Conservation (phyloP, 176 grass and related monocot species). For the Triticum turgidum region DNA sequence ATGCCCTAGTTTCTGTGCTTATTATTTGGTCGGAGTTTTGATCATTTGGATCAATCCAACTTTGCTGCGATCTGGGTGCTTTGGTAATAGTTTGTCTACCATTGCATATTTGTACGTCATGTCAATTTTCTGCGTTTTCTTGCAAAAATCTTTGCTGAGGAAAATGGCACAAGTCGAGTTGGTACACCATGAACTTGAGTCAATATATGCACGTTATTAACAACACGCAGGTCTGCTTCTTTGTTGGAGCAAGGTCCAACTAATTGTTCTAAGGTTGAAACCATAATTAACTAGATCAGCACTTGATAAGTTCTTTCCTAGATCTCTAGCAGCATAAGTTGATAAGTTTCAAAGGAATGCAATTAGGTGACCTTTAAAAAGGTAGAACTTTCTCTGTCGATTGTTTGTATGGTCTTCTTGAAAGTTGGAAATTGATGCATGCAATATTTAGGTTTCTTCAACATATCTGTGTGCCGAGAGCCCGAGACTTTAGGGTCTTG, state of each 20-base stretch:
- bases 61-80: neutral
- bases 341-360: neutral
- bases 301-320: neutral
- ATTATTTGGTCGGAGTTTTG: neutral
- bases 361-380: neutral
- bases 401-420: neutral
- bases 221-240: neutral
- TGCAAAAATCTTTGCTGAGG: neutral
- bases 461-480: neutral
- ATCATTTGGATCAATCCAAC: neutral
- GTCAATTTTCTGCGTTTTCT: neutral
- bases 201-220: neutral
- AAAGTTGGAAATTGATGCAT: neutral
- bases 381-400: neutral
- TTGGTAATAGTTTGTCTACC: neutral
- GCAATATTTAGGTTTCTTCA: neutral
- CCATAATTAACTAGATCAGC: neutral
- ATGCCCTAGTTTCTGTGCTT: neutral
- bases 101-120: neutral
- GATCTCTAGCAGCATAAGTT: neutral
- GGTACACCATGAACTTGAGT: neutral
- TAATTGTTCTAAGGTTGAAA: neutral
- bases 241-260: neutral
- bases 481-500: neutral
- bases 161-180: neutral